phyloP scores from a whole-genome alignment of 352 stramenopile species.

The Phytophthora pinifolia region DNA sequence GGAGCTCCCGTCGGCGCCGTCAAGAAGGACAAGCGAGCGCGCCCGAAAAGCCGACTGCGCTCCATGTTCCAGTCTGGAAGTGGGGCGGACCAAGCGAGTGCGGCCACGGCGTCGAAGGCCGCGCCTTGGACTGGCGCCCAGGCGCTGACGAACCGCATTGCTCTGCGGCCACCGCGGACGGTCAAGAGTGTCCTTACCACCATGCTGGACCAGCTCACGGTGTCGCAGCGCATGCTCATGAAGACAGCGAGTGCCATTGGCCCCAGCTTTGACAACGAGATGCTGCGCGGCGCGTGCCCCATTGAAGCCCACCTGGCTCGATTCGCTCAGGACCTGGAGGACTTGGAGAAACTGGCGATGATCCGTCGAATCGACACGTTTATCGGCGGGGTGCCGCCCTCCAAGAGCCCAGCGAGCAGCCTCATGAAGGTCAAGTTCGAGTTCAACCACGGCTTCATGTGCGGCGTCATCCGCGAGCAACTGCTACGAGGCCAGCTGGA shows the following conservation, averaged over 20 bases:
- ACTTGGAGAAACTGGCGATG: conserved; percentile 75
- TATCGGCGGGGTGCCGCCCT: conserved; percentile 63
- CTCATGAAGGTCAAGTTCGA: conserved; percentile 81
- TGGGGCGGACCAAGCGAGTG: conserved; percentile 16
- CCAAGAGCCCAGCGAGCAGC: conserved; percentile 32
- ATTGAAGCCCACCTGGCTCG: conserved; percentile 71
- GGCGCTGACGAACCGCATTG: conserved; percentile 72
- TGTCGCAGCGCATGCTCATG: conserved; percentile 86
- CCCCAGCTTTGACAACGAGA: conserved; percentile 72
- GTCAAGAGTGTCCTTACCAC: conserved; percentile 87
- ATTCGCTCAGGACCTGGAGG: conserved; percentile 68
- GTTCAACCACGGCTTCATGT: conserved; percentile 87
- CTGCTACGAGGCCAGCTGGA: conserved; percentile 83
- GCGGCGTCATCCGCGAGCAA: conserved; percentile 78
- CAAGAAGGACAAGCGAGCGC: conserved; percentile 27
- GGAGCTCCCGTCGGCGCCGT: conserved; percentile 28
- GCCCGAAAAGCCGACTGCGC: conserved; percentile 52
- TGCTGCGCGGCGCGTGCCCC: conserved; percentile 62
- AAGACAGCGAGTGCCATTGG: conserved; percentile 87
- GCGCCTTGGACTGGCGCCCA: conserved; percentile 14
- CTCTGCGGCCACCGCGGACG: conserved; percentile 63
- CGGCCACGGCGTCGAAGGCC: conserved; percentile 13
- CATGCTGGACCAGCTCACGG: conserved; percentile 78
- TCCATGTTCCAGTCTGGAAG: conserved; percentile 58
- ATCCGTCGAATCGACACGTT: conserved; percentile 79